Evolutionary conservation across 352 stramenopile genomes (phyloP), one percentile per base, ranked within the genome.

Genomic region (Phytopythium chamaehyphon): DNA sequence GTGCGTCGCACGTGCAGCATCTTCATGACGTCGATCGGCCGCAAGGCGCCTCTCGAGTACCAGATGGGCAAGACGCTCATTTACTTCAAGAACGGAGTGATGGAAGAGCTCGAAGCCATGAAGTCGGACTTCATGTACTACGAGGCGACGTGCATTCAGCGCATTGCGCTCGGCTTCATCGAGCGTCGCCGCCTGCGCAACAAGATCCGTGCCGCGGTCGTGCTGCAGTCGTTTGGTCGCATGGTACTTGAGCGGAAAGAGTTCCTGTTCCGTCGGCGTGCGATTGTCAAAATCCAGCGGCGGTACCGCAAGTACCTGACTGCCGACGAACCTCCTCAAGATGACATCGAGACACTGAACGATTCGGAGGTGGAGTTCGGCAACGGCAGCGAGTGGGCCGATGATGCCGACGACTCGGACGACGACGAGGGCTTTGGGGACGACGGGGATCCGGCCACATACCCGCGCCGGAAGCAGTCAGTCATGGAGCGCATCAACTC

Each of bases 41-140:
- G 83, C 19, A 88, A 91, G 64, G 78, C 83, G 11, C 85, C 85
- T 7, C 58, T 95, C 16, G 86, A 95, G 61, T 95, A 90, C 43
- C 86, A 95, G 51, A 94, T 95, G 76, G 86, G 86, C 35, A 98
- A 98, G 61, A 98, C 88, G n/a, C 79, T 95, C 16, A 83, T 98
- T 18, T 98, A 98, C 77, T 98, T 98, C 71, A 95, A 96, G 69
- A 90, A 93, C 45, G 94, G 94, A 47, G 91, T 96, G 24, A 88
- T 98, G 68, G 95, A 98, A 67, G 78, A 90, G 57, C 76, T 98
- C 15, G 95, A 98, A 67, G 85, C 83, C 16, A 93, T 95, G 83
- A 95, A 95, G 68, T 93, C 83, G 11, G 85, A 95, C 57, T 95
- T 95, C 37, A 90, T 93, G 73, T 95, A 95, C 61, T 76, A 90